These are phyloP conservation scores for Agaricus sinodeliciosus DNA, from an alignment of 768 basidiomycete genomes.

Conservation along the genomic window DNA sequence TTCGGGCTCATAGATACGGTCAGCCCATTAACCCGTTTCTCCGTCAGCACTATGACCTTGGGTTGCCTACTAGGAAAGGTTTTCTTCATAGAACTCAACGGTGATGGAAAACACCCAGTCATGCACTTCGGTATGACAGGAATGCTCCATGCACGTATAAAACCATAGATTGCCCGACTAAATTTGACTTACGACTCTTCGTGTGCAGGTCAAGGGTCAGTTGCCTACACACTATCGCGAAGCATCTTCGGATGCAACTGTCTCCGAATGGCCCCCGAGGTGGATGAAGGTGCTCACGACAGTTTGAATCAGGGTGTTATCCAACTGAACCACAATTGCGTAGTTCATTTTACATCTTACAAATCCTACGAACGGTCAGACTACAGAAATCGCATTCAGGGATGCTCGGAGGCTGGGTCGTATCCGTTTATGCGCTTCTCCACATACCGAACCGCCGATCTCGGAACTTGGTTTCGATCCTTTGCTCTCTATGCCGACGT, in stretches of 20 bases:
- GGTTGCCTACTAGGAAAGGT: constrained; percentile 38
- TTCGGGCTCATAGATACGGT: constrained; percentile 51
- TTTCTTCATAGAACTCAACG: constrained; percentile 62
- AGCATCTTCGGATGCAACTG: constrained; percentile 30
- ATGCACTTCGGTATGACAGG: constrained; percentile 86
- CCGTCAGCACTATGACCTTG: background rate
- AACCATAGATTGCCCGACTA: constrained; percentile 13
- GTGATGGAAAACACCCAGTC: constrained; percentile 56
- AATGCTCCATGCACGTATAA: constrained; percentile 50
- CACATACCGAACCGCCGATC: constrained; percentile 60
- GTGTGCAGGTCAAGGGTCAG: constrained; percentile 39
- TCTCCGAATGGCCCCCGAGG: constrained; percentile 52
- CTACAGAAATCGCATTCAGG: constrained; percentile 56
- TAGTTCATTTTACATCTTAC: constrained; percentile 64
- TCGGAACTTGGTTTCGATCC: constrained; percentile 75
- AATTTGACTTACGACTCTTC: background rate
- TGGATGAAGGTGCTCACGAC: constrained; percentile 48
- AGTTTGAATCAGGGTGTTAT: background rate
- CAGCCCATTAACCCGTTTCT: background rate
- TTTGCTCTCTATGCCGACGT: constrained; percentile 56
- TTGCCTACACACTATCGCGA: constrained; percentile 43
- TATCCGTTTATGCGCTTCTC: constrained; percentile 54
- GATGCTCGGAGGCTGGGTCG: constrained; percentile 69
- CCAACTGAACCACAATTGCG: background rate
- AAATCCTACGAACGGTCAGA: constrained; percentile 25